Evolutionary conservation across 169 alveolate genomes (phyloP), one percentile per base, ranked within the genome.

Genomic region (Babesia divergens): DNA sequence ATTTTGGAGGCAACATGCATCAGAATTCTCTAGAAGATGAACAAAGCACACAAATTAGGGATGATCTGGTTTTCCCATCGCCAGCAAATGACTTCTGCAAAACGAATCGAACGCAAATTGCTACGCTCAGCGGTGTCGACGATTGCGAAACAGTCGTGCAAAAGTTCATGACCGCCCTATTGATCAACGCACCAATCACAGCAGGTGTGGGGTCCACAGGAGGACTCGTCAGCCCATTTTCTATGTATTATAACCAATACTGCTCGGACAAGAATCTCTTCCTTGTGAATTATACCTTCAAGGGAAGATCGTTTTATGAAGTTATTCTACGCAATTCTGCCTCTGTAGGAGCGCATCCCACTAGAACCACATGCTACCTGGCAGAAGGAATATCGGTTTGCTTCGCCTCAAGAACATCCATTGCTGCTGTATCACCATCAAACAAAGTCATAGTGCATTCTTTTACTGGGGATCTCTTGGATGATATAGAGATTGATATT

Each of bases 31-130:
- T 59, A 11, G 69, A 59, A 13, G 18, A 38, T 24, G 32, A 59
- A 24, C 46, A 11, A 2, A 20, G 11, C 18, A 24, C 47, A 2
- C 53, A 53, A 31, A 66, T 20, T 11, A 1, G 46, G 34, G 65
- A 56, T 37, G 71, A 70, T 2, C 74, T 70, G 47, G 65, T 42
- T 0, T 70, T 70, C 54, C 77, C 65, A 60, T 56, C 82, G 34
- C 82, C 82, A 18, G 47, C 82, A 26, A 65, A 64, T 7, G 65
- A 34, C 0, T 58, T 24, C 31, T 56, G 82, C 42, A 60, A 44
- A 26, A 46, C 1, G 56, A 24, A 44, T 56, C 70, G 82, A 58
- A 56, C 42, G 6, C 26, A 32, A 18, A 37, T 70, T 6, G 18
- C 38, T 3, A 7, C 52, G 51, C 42, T 70, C 7, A 1, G 31